Evolutionary conservation across 2,329 filamentous ascomycete genomes (phyloP).

Genomic region (Myriosclerotinia duriaeana): DNA sequence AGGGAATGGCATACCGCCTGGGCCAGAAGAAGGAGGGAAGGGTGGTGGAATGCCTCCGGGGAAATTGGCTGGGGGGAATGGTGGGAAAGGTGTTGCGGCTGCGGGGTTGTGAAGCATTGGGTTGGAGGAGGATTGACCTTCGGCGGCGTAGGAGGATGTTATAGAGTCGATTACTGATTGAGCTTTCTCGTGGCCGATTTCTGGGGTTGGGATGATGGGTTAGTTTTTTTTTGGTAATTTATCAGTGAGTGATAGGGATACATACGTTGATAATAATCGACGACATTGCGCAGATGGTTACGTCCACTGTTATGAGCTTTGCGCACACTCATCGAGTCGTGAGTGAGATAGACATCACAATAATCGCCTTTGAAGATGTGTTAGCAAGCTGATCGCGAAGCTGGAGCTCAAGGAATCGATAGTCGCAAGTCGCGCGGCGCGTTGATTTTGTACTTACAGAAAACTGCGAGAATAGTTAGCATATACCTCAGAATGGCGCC

Average conservation of each 20-base stretch:
- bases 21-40: not conserved
- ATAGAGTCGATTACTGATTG: constrained; percentile 98
- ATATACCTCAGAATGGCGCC: constrained; percentile 25
- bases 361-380: constrained; percentile 67
- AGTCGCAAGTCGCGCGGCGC: constrained; percentile 18
- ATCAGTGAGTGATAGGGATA: constrained; percentile 24
- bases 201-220: constrained; percentile 46
- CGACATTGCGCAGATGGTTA: constrained; percentile 95
- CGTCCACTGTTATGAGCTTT: constrained; percentile 97
- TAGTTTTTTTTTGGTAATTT: not conserved
- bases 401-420: constrained; percentile 11
- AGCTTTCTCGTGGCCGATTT: constrained; percentile 98
- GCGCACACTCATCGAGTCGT: constrained; percentile 99
- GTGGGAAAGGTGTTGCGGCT: constrained; percentile 52
- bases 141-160: constrained; percentile 90
- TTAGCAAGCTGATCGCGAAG: constrained; percentile 21
- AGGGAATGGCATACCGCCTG: constrained; percentile 34
- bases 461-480: constrained; percentile 58
- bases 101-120: constrained; percentile 61
- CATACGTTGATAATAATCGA: constrained; percentile 95
- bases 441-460: constrained; percentile 55
- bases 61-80: constrained; percentile 51
- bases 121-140: constrained; percentile 83
- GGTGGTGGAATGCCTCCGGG: constrained; percentile 49
- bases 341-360: constrained; percentile 99